phyloP scores from a whole-genome alignment of 495 filamentous ascomycete species.

The Hypoxylon subgilvum region DNA sequence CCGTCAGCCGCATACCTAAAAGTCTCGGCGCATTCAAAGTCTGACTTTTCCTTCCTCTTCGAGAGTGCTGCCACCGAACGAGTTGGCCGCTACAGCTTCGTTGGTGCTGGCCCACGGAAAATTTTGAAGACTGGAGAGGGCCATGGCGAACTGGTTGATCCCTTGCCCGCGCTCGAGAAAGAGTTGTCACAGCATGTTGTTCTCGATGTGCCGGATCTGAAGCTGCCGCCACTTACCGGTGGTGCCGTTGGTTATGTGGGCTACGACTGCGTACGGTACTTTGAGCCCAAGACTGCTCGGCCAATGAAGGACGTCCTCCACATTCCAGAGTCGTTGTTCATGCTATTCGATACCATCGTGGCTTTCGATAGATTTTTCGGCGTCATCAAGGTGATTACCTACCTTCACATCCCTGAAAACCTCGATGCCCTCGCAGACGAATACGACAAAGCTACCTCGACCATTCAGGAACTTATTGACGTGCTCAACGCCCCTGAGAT shows the following conservation, averaged over 20 bases:
- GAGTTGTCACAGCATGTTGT: constrained; percentile 80
- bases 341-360: constrained; percentile 95
- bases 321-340: constrained; percentile 93
- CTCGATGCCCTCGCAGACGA: constrained; percentile 47
- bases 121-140: constrained; percentile 85
- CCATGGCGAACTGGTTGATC: constrained; percentile 82
- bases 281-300: constrained; percentile 89
- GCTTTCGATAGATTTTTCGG: constrained; percentile 96
- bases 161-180: constrained; percentile 77
- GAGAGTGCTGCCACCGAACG: constrained; percentile 94
- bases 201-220: constrained; percentile 77
- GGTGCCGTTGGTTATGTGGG: constrained; percentile 96
- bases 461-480: constrained; percentile 68
- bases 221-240: constrained; percentile 82
- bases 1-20: constrained; percentile 92
- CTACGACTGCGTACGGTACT: constrained; percentile 97
- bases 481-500: constrained; percentile 73
- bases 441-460: constrained; percentile 69
- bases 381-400: constrained; percentile 89
- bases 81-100: constrained; percentile 92
- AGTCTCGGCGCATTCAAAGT: constrained; percentile 72
- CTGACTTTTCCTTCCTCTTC: constrained; percentile 80
- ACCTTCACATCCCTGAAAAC: constrained; percentile 70
- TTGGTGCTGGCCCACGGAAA: constrained; percentile 87
- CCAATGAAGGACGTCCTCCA: constrained; percentile 84